Base-by-base conservation (phyloP, 108 stramenopile species). In the Pseudonitzschia multiseries region DNA sequence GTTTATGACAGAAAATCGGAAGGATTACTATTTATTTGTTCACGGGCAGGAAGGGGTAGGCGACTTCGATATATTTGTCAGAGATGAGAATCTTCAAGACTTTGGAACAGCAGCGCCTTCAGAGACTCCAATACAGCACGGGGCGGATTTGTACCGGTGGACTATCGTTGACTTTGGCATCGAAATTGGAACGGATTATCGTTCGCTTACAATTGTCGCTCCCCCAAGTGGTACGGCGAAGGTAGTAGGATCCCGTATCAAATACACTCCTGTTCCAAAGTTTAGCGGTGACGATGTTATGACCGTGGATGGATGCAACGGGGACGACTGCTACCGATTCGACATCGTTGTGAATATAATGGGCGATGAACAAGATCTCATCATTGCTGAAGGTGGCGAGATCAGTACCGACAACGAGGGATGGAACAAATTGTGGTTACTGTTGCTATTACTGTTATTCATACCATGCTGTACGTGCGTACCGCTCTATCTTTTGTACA, bases 81-180 rank as follows among this genome's bases (percentile, higher is more conserved):
- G 13, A 13, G 66, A 67, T 10, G 66, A 67, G 0, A 62, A 33
- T 48, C 21, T 48, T 24, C 2, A 15, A 8, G 46, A 20, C 13
- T 44, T 40, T 21, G 66, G 46, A 44, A 44, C 66, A 26, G 21
- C 20, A 3, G 46, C 43, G 40, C 43, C 66, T 2, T 0, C 66
- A 5, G 46, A 8, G 18, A 50, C 66, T 29, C 46, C 43, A 1
- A 28, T 67, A 4, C 0, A 0, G 26, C 22, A 48, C 26, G 66
- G 66, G 5, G 26, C 21, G 4, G 66, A 67, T 48, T 48, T 67
- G 22, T 67, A 46, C 46, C 66, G 66, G 18, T 67, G 66, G 66
- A 67, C 28, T 18, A 14, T 41, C 21, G 22, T 67, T 21, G 28
- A 67, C 46, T 12, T 6, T 18, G 66, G 5, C 6, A 21, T 67